Base-by-base conservation (phyloP, 1,139 yeast species). In the Torulaspora pretoriensis region DNA sequence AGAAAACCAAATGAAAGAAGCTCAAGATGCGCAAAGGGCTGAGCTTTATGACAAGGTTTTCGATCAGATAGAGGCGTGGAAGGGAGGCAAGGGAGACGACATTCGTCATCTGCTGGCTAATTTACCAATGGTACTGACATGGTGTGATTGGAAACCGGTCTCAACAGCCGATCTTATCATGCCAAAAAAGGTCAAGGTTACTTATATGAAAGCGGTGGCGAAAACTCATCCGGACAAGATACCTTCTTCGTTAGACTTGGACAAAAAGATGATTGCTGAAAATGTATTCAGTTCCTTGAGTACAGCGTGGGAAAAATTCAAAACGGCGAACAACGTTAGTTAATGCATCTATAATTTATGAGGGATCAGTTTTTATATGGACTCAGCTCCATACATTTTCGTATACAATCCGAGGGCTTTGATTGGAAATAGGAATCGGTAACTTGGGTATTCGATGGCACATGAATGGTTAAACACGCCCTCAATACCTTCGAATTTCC, bases 391-490 rank as follows among this genome's bases (percentile, higher is more conserved):
- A 38, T 57, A 61, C 30, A 36, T 36, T 44, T 70, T 68, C 13
- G 63, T 63, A 56, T 83, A 90, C 58, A 92, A 72, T 0, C 98
- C 98, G 40, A 92, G 70, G 0, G 98, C 98, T 64, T 92, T 92
- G 60, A 92, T 85, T 2, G 97, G 83, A 67, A 94, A 94, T 51
- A 89, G 71, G 60, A 84, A 92, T 67, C 85, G 80, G 68, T 94
- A 94, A 53, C 88, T 85, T 35, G 98, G 98, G 63, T 94, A 94
- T 64, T 92, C 97, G 60, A 94, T 94, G 1, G 95, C 97, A 72
- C 87, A 80, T 33, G 88, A 81, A 60, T 92, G 97, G 64, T 94
- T 94, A 72, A 94, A 94, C 0, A 92, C 97, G 40, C 99, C 99
- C 66, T 92, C 97, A 19, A 86, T 80, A 41, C 80, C 85, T 61